These are phyloP conservation scores for Exserohilum turcica DNA, from an alignment of 2,329 filamentous ascomycete species.

Conservation along the genomic window DNA sequence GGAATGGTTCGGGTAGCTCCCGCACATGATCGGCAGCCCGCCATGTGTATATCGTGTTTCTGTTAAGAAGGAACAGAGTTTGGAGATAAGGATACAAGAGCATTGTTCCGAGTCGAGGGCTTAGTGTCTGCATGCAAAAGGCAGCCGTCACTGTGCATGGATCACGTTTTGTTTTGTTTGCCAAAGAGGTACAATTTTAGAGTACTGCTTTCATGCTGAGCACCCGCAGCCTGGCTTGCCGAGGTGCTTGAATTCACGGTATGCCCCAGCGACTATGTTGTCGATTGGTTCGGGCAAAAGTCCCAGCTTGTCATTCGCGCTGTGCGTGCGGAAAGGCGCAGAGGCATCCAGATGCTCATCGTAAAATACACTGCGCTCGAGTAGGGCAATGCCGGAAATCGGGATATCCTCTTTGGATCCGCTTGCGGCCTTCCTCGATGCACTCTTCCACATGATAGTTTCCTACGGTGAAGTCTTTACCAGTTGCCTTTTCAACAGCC, in stretches of 20 bases:
- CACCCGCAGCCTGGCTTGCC: slow-evolving; percentile 45
- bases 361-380: slow-evolving; percentile 47
- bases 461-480: slow-evolving; percentile 38
- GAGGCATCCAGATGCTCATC: slow-evolving; percentile 35
- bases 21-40: too few species aligned
- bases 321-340: slow-evolving; percentile 34
- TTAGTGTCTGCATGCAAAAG: not conserved
- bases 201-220: slow-evolving; percentile 18
- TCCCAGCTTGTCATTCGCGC: slow-evolving; percentile 24
- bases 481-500: slow-evolving; percentile 35
- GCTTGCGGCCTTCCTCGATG: slow-evolving; percentile 41
- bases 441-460: slow-evolving; percentile 43
- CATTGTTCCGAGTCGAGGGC: not conserved
- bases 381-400: slow-evolving; percentile 48
- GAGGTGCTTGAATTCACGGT: slow-evolving; percentile 27
- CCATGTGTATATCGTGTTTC: too few species aligned
- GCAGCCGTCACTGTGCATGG: not conserved
- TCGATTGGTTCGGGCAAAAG: slow-evolving; percentile 28
- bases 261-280: slow-evolving; percentile 22
- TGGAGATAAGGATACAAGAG: not conserved
- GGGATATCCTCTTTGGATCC: slow-evolving; percentile 45
- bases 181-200: not conserved
- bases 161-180: not conserved
- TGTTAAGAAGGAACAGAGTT: not conserved
- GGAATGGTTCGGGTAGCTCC: too few species aligned